Conservation (phyloP, 441 rosid species). For the Sinapis alba region DNA sequence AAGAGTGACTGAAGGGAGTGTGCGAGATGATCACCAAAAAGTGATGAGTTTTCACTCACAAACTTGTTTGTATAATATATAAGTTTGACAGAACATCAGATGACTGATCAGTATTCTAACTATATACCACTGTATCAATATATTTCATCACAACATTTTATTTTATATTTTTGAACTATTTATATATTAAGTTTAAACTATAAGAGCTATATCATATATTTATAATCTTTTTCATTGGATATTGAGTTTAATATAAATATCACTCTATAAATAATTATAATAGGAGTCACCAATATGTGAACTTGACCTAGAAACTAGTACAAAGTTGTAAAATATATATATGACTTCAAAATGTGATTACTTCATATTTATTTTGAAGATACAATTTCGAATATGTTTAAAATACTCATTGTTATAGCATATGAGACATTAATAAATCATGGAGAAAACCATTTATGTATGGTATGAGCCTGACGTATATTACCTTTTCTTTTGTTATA, state of each 20-base stretch:
- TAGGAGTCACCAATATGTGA: background rate
- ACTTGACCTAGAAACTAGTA: conserved; percentile 8
- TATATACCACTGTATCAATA: background rate
- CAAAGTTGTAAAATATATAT: background rate
- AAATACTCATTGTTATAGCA: background rate
- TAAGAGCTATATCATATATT: background rate
- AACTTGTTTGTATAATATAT: background rate
- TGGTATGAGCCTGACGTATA: background rate
- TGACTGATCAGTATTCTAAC: background rate
- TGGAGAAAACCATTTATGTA: background rate
- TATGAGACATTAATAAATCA: background rate
- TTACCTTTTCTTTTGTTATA: background rate
- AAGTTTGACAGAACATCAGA: background rate
- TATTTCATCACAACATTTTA: background rate
- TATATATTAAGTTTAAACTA: background rate
- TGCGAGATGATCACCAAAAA: background rate
- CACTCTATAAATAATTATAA: background rate
- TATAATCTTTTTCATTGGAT: background rate
- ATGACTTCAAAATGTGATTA: background rate
- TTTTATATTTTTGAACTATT: background rate
- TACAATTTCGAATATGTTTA: background rate
- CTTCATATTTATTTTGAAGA: background rate
- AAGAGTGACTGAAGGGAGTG: conserved; percentile 1
- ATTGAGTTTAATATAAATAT: background rate
- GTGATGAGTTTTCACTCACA: background rate